These are phyloP conservation scores for Boletellus sp. DNA, from an alignment of 1,284 basidiomycete species.

Conservation along the genomic window DNA sequence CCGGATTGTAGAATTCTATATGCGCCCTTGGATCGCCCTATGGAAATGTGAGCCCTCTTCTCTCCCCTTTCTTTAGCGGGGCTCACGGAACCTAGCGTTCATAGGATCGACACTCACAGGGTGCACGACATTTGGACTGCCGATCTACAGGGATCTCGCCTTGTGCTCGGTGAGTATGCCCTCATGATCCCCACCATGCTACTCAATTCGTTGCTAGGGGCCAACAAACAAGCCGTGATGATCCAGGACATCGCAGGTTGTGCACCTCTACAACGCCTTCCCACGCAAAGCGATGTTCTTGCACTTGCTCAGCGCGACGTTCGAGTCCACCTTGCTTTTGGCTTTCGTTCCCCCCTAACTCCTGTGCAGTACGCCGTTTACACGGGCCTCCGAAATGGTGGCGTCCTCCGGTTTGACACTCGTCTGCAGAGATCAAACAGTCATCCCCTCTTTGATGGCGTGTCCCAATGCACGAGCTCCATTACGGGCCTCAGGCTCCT, in stretches of 20 bases:
- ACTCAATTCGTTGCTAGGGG: slow-evolving; percentile 38
- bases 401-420: slow-evolving; percentile 57
- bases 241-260: slow-evolving; percentile 47
- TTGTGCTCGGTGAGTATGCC: slow-evolving; percentile 48
- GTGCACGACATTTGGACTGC: slow-evolving; percentile 59
- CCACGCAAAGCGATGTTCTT: slow-evolving; percentile 61
- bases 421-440: slow-evolving; percentile 39
- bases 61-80: neutral
- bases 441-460: slow-evolving; percentile 40
- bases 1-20: slow-evolving; percentile 29
- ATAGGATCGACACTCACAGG: slow-evolving; percentile 14
- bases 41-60: slow-evolving; percentile 12
- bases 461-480: slow-evolving; percentile 37
- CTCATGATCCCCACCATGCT: neutral
- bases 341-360: neutral
- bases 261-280: slow-evolving; percentile 34
- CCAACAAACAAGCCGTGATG: slow-evolving; percentile 46
- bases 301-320: slow-evolving; percentile 51
- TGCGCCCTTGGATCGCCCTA: slow-evolving; percentile 19
- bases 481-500: slow-evolving; percentile 51
- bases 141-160: slow-evolving; percentile 44
- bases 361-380: slow-evolving; percentile 51
- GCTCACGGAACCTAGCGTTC: slow-evolving; percentile 28
- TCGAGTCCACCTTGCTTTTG: slow-evolving; percentile 10
- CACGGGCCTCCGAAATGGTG: slow-evolving; percentile 60